Base-by-base conservation (phyloP, 768 basidiomycete species). In the Xerocomus brunneocitrinus region DNA sequence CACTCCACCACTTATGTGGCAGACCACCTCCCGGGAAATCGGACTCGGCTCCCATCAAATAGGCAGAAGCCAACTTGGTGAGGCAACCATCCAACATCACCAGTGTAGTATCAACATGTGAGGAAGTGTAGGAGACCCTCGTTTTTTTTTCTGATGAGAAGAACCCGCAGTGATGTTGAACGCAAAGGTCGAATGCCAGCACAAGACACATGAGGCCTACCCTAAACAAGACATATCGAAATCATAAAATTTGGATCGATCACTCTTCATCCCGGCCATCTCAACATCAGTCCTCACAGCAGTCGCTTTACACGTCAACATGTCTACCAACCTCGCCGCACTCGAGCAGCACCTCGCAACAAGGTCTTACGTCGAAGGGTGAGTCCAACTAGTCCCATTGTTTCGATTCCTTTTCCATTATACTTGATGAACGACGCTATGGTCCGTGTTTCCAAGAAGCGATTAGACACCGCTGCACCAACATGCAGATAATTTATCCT, bases 381-480 rank as follows among this genome's bases (percentile, higher is more conserved):
- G 52, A 81, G 89, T 79, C 19, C 51, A 31, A 34, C 50, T 55
- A 46, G n/a, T 54, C 27, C 19, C 19, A 19, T 19, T 19, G 19
- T 19, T 19, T 19, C 19, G 19, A 48, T 41, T 45, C 36, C 60
- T 57, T 62, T 57, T 41, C 53, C 53, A 60, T 56, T 56, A 48
- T 57, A 55, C 65, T 62, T 79, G 85, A 91, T 89, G 88, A 89
- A 71, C 71, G 67, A 75, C 69, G 87, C 87, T 88, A 88, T 91
- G 91, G 90, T 92, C 89, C 90, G 90, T 91, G 89, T 91, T 91
- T 89, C 90, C 82, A 84, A 91, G 87, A 83, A 82, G 87, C 84
- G 88, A 84, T 77, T 86, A 93, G 90, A 91, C 86, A 88, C 81
- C 89, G 85, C 87, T 83, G 80, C 73, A 73, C 73, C 76, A 80